Base-by-base conservation (phyloP, 495 filamentous ascomycete species). In the Aspergillus wentii region DNA sequence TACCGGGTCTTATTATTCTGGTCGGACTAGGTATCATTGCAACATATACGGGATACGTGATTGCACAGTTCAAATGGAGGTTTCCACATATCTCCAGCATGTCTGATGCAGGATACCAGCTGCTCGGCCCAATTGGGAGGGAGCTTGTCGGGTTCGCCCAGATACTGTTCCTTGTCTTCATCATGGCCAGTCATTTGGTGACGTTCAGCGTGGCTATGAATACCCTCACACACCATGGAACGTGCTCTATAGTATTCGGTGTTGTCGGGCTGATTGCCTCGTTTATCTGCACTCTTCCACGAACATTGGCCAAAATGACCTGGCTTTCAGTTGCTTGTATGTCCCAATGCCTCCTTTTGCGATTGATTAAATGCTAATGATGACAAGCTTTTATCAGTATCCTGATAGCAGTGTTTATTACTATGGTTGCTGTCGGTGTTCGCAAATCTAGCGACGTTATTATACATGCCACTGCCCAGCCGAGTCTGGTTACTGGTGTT, bases 201-300 rank as follows among this genome's bases (percentile, higher is more conserved):
- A 82, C 79, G 0, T 85, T 85, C 51, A 71, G 68, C n/a, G 82
- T 86, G 48, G 76, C 76, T 54, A 70, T 86, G 54, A 78, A 78
- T 30, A 74, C 66, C 17, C 49, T 86, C 20, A 76, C 79, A 3
- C 50, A 74, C 1, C 70, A 83, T 51, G 74, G 58, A 1, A 56
- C 66, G 1, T 88, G 85, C 54, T 76, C 78, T 3, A 70, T 86
- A 39, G 63, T 75, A 0, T 87, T 79, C 46, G 70, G 69, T 13
- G 52, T 80, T 23, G 63, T 79, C 16, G 83, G 79, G 10, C 56
- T 76, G 21, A 51, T 77, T 30, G 52, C 86, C 2, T 74, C 73
- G 22, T 66, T 82, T 21, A 30, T 81, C 17, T 57, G 76, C n/a
- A 74, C 77, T 3, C 54, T 86, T 15, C 83, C 82, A 1, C 60